Conservation (phyloP, 2,329 filamentous ascomycete species). For the Cordyceps tenuipes region DNA sequence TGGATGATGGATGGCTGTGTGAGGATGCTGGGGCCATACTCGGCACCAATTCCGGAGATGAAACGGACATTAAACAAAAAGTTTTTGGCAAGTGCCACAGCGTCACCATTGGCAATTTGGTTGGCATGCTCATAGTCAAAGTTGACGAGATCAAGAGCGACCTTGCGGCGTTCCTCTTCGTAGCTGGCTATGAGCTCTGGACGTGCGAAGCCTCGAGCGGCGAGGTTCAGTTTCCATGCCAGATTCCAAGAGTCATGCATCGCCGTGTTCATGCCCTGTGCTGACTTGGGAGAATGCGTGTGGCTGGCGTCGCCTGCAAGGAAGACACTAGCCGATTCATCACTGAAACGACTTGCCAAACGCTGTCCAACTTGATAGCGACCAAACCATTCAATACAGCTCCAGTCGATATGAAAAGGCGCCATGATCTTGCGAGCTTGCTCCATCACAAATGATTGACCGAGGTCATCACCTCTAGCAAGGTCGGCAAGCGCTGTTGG, state of each 20-base stretch:
- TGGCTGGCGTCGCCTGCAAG: slow-evolving; percentile 63
- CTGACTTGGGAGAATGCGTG: slow-evolving; percentile 64
- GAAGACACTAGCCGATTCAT: slow-evolving; percentile 54
- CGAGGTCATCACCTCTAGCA: slow-evolving; percentile 27
- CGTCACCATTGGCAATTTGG: slow-evolving; percentile 53
- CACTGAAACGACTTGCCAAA: slow-evolving; percentile 60
- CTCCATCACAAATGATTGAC: slow-evolving; percentile 63
- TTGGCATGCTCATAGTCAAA: slow-evolving; percentile 52
- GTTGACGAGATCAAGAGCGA: slow-evolving; percentile 49
- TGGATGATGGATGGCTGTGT: slow-evolving; percentile 37
- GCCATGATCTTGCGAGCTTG: slow-evolving; percentile 53
- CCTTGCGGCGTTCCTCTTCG: slow-evolving; percentile 53
- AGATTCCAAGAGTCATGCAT: slow-evolving; percentile 57
- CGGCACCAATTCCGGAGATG: slow-evolving; percentile 63
- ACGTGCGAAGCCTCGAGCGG: slow-evolving; percentile 47
- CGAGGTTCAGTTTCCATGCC: slow-evolving; percentile 42
- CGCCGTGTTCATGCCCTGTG: slow-evolving; percentile 58
- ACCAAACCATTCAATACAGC: slow-evolving; percentile 61
- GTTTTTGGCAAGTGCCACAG: slow-evolving; percentile 55
- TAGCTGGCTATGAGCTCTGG: slow-evolving; percentile 51
- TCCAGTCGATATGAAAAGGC: slow-evolving; percentile 50
- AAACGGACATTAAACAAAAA: slow-evolving; percentile 64
- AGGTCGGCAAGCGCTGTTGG: slow-evolving; percentile 29
- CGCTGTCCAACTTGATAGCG: slow-evolving; percentile 65
- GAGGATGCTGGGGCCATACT: slow-evolving; percentile 44